Evolutionary conservation across 208 protist genomes (phyloP), one percentile per base, ranked within the genome.

Genomic region (Perkinsela sp.): DNA sequence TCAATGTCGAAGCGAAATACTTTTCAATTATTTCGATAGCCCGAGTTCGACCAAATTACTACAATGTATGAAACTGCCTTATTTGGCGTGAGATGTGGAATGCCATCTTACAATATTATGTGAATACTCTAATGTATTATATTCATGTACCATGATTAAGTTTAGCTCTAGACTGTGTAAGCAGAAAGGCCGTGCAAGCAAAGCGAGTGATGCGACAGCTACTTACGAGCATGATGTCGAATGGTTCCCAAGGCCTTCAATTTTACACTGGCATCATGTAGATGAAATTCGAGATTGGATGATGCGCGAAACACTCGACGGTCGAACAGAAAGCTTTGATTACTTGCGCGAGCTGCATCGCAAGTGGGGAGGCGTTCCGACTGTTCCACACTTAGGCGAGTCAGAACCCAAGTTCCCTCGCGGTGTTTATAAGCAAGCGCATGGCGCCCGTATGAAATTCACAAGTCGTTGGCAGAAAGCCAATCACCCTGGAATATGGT

Each of bases 381-480:
- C 88, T 67, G 85, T 89, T 83, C 86, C 86, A 29, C 79, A 89
- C n/a, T 72, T 92, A 22, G 86, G 86, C 57, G 86, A 92, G 67
- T 80, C 88, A 16, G 83, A 92, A 73, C 86, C 86, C 13, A 86
- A 85, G 74, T 92, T 92, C 32, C 86, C 86, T 40, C 75, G 85
- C 31, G 89, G 89, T 71, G 66, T 92, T 31, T 92, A 83, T 75
- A 92, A 92, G 73, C 82, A 90, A 69, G 89, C 89, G 72, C 86
- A 92, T 73, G 73, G 77, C 29, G 86, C 86, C 13, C 85, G 85
- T 73, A 73, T 70, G 30, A 78, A 84, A 67, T 92, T 92, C 72
- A 72, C 89, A 1, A 71, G 85, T 32, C 82, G 86, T 13, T 92
- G 86, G 86, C 86, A 92, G 73, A 92, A 92, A 76, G 86, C 86